Evolutionary conservation across 2,329 filamentous ascomycete species (phyloP).

Genomic region (Bipolaris sorokiniana): DNA sequence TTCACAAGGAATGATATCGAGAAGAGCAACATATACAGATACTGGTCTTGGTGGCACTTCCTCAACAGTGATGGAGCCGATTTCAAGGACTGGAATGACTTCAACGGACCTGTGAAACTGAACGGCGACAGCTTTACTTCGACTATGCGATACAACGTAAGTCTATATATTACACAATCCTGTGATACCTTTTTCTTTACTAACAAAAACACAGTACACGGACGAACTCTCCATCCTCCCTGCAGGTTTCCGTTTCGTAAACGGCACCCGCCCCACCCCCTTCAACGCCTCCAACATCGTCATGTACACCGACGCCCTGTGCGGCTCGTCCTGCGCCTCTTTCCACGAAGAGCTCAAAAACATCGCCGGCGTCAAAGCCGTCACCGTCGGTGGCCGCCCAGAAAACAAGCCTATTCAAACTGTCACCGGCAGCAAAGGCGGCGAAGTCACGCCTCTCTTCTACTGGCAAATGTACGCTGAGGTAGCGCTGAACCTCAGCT

Average conservation of each 20-base stretch:
- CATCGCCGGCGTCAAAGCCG: conserved; percentile 59
- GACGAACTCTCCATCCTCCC: conserved; percentile 25
- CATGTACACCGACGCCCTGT: conserved; percentile 61
- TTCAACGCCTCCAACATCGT: conserved; percentile 50
- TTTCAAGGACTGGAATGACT: conserved; percentile 53
- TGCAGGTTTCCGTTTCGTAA: conserved; percentile 25
- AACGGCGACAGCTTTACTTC: conserved; percentile 49
- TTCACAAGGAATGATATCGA: conserved; percentile 13
- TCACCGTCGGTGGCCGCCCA: conserved; percentile 65
- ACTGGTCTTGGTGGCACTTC: conserved; percentile 35
- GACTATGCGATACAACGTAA: conserved; percentile 42
- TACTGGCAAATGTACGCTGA: conserved; percentile 25
- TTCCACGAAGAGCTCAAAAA: conserved; percentile 61
- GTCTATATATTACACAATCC: not conserved
- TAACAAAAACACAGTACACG: conserved; percentile 26
- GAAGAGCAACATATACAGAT: conserved; percentile 20
- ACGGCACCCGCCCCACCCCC: conserved; percentile 28
- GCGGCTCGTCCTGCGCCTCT: conserved; percentile 64
- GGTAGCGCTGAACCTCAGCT: conserved; percentile 24
- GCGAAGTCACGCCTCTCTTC: conserved; percentile 37
- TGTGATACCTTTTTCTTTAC: not conserved
- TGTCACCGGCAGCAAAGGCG: conserved; percentile 66
- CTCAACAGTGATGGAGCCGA: conserved; percentile 33
- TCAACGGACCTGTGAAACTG: conserved; percentile 49
- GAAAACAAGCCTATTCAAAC: conserved; percentile 62